Percentiles rank a stretch among this genome's conserved stretches.
Evolutionary conservation across 2,329 filamentous ascomycete species (phyloP).

Genomic region (Myriosclerotinia scirpicola): DNA sequence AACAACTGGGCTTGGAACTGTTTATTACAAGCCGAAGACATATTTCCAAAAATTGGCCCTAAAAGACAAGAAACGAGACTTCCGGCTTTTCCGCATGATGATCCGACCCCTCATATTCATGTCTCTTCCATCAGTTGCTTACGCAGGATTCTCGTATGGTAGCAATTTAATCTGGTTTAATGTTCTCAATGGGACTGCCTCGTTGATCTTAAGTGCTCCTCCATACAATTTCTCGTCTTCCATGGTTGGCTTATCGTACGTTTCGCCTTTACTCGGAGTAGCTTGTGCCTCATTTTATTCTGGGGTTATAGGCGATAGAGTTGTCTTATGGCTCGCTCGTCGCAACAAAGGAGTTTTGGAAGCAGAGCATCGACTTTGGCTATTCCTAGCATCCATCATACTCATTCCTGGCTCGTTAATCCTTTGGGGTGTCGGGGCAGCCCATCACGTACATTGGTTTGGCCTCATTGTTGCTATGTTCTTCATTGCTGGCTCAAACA

Average conservation of each 20-base stretch:
- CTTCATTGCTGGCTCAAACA: conserved; percentile 47
- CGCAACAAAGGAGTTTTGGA: conserved; percentile 45
- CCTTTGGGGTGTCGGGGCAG: conserved; percentile 53
- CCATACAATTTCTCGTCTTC: conserved; percentile 43
- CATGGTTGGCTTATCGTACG: conserved; percentile 41
- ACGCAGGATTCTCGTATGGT: conserved; percentile 42
- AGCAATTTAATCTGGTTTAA: conserved; percentile 43
- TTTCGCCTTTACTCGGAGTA: conserved; percentile 39
- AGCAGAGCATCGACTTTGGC: conserved; percentile 40
- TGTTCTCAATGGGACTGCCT: conserved; percentile 42
- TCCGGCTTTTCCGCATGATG: conserved; percentile 39
- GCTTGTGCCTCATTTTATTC: conserved; percentile 37
- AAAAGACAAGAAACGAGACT: conserved; percentile 33
- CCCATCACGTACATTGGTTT: conserved; percentile 48
- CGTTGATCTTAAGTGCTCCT: conserved; percentile 37
- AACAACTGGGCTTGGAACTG: conserved; percentile 9
- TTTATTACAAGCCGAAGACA: conserved; percentile 32
- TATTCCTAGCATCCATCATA: conserved; percentile 42
- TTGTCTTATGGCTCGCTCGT: conserved; percentile 43
- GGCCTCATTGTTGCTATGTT: conserved; percentile 51
- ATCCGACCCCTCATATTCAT: conserved; percentile 39
- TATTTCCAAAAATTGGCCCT: conserved; percentile 36
- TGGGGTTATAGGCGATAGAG: conserved; percentile 37
- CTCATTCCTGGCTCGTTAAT: conserved; percentile 48
- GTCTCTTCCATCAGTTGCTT: conserved; percentile 41